Evolutionary conservation across 1,284 basidiomycete species (phyloP).

Genomic region (Boletellus deceptivus): DNA sequence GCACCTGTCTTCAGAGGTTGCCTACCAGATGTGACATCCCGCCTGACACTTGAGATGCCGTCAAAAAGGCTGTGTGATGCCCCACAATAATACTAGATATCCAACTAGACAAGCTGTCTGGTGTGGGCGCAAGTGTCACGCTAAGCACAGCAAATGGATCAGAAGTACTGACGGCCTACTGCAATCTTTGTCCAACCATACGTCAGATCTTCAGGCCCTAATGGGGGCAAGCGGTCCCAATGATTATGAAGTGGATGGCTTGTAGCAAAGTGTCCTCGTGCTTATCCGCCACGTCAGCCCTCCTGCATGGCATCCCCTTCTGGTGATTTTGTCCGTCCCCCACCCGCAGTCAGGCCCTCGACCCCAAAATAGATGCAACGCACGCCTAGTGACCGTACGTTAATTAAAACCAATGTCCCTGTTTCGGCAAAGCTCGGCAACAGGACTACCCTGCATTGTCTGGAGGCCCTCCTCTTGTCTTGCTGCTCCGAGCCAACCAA

Average conservation of each 20-base stretch:
- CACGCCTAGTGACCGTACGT: constrained; percentile 52
- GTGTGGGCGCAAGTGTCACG: too few species aligned
- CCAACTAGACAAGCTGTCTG: too few species aligned
- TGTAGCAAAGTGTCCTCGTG: background rate
- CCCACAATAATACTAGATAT: too few species aligned
- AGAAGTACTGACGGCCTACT: too few species aligned
- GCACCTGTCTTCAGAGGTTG: background rate
- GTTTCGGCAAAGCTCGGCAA: constrained; percentile 81
- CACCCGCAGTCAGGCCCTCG: constrained; percentile 23
- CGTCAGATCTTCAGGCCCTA: too few species aligned
- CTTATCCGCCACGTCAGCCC: constrained; percentile 11
- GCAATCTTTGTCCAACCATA: background rate
- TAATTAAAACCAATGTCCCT: constrained; percentile 57
- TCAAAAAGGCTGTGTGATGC: too few species aligned
- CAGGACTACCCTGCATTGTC: constrained; percentile 74
- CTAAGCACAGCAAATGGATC: too few species aligned
- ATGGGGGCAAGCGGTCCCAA: background rate
- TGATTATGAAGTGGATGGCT: background rate
- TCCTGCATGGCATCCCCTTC: constrained; percentile 26
- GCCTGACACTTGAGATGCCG: background rate
- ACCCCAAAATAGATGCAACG: constrained; percentile 37
- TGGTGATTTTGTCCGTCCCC: constrained; percentile 6
- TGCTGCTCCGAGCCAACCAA: constrained; percentile 46
- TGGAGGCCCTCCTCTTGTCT: constrained; percentile 31
- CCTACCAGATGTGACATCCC: background rate